phyloP scores from a whole-genome alignment of 768 basidiomycete genomes.

The Pleurotus cornucopiae region DNA sequence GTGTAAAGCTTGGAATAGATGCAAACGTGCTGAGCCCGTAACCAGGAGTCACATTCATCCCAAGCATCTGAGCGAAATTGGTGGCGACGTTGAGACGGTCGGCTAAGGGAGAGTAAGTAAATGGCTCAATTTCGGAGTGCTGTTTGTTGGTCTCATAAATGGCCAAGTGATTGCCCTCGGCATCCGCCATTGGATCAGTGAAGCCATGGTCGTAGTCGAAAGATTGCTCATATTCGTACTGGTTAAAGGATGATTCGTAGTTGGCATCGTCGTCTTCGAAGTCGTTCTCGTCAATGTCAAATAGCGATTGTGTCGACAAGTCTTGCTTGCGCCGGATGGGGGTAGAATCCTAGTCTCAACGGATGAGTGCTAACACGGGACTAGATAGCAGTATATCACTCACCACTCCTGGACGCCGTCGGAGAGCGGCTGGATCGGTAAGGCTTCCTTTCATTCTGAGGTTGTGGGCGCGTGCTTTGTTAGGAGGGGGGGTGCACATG shows the following conservation, averaged over 20 bases:
- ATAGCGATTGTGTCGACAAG: constrained; percentile 29
- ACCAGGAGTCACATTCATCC: background rate
- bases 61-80: constrained; percentile 2
- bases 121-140: background rate
- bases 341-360: background rate
- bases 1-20: background rate
- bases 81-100: background rate
- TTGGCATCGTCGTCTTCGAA: constrained; percentile 39
- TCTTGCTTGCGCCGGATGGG: constrained; percentile 1
- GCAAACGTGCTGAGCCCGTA: background rate
- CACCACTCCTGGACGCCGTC: constrained; percentile 25
- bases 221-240: constrained; percentile 24
- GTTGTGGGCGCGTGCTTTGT: constrained; percentile 46
- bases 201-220: background rate
- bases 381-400: background rate
- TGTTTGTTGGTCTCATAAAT: background rate
- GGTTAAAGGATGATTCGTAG: constrained; percentile 9
- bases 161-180: background rate
- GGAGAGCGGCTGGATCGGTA: constrained; percentile 63
- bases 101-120: background rate
- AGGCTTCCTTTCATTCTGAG: constrained; percentile 66
- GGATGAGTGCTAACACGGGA: no score
- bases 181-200: background rate
- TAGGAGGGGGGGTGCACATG: constrained; percentile 61
- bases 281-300: constrained; percentile 74